A percentile compares a stretch with the other conserved stretches of the same genome.
phyloP scores from a whole-genome alignment of 306 rosid genomes.

The Quercus rubra region DNA sequence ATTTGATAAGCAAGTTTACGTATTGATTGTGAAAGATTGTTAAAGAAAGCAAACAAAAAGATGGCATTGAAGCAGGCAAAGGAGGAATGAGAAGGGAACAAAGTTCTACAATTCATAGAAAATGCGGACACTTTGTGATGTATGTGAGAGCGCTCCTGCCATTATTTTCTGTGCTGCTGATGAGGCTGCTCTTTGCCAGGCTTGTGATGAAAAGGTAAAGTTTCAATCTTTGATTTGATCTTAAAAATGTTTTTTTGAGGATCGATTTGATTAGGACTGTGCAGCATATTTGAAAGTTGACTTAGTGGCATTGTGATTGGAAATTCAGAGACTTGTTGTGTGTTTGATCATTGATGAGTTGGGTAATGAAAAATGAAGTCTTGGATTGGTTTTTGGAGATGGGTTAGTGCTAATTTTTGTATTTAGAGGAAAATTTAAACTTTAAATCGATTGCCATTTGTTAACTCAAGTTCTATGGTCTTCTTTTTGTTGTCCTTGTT shows the following conservation, averaged over 20 bases:
- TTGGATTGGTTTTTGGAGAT: background rate
- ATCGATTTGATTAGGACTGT: background rate
- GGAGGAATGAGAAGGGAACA: slow-evolving; percentile 12
- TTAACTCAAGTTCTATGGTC: background rate
- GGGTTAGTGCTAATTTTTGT: background rate
- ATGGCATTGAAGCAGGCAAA: slow-evolving; percentile 13
- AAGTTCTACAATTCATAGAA: background rate
- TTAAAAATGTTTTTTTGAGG: background rate
- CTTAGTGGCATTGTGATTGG: background rate
- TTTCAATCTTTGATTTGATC: background rate
- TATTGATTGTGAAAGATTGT: background rate
- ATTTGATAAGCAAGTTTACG: background rate
- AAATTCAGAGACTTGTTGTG: background rate
- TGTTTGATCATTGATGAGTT: background rate
- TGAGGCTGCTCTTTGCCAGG: slow-evolving; percentile 48
- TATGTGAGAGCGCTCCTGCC: slow-evolving; percentile 47
- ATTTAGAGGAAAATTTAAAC: background rate
- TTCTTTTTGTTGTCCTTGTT: background rate
- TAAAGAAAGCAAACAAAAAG: background rate
- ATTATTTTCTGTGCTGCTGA: slow-evolving; percentile 50
- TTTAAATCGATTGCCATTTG: background rate
- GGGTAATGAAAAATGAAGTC: background rate
- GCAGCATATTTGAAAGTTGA: background rate
- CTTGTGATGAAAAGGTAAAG: slow-evolving; percentile 46
- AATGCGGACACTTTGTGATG: slow-evolving; percentile 52